These are phyloP conservation scores for Trichoderma sp. DNA, from an alignment of 2,329 filamentous ascomycete species.

Conservation along the genomic window DNA sequence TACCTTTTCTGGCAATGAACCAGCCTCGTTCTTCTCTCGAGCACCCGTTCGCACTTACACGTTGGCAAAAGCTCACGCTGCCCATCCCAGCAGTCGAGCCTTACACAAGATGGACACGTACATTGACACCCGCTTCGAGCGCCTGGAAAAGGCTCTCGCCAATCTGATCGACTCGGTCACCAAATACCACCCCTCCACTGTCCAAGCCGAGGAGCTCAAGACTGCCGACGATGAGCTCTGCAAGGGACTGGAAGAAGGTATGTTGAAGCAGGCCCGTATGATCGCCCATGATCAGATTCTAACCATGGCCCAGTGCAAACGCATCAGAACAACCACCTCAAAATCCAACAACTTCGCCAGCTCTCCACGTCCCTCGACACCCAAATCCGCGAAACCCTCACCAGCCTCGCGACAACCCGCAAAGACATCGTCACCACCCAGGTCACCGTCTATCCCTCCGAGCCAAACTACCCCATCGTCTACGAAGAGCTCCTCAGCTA, in stretches of 20 bases:
- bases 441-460: slow-evolving; percentile 58
- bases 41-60: background rate
- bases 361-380: slow-evolving; percentile 68
- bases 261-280: background rate
- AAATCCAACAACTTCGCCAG: slow-evolving; percentile 69
- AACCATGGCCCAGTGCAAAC: slow-evolving; percentile 57
- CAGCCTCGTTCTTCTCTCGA: slow-evolving; percentile 23
- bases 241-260: slow-evolving; percentile 68
- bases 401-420: slow-evolving; percentile 71
- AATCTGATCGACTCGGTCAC: slow-evolving; percentile 78
- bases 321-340: slow-evolving; percentile 75
- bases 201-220: slow-evolving; percentile 69
- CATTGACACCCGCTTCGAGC: slow-evolving; percentile 66
- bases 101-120: slow-evolving; percentile 60
- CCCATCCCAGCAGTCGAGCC: background rate
- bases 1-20: background rate
- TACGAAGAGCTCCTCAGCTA: slow-evolving; percentile 77
- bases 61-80: background rate
- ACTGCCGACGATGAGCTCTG: slow-evolving; percentile 70
- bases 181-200: slow-evolving; percentile 76
- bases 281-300: background rate
- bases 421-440: slow-evolving; percentile 70
- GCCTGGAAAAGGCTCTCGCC: slow-evolving; percentile 67
- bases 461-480: slow-evolving; percentile 59
- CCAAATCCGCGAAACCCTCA: slow-evolving; percentile 72